phyloP scores from a whole-genome alignment of 495 filamentous ascomycete genomes.

The Melanomma pulvis-pyrius region DNA sequence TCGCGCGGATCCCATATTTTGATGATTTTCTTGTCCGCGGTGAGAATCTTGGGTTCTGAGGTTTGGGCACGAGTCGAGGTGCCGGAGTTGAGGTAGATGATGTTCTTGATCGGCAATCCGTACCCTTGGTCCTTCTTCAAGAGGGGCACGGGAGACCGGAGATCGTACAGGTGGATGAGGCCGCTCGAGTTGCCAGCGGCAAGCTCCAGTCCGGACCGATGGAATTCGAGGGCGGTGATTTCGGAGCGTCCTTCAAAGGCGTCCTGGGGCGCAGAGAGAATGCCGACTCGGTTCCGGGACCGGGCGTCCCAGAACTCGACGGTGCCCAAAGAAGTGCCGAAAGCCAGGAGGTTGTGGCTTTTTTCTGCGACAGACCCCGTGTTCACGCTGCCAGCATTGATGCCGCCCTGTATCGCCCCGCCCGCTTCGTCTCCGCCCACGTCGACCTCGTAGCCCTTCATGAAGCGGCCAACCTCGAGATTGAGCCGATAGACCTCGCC shows the following conservation, averaged over 20 bases:
- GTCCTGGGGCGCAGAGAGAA: conserved; percentile 56
- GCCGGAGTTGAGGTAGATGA: conserved; percentile 81
- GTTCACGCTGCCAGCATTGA: conserved; percentile 83
- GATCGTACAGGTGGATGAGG: conserved; percentile 88
- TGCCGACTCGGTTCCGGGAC: conserved; percentile 76
- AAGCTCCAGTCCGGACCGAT: conserved; percentile 79
- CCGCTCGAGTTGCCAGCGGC: conserved; percentile 88
- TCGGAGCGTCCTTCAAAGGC: conserved; percentile 60
- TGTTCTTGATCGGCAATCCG: conserved; percentile 86
- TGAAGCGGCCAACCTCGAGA: conserved; percentile 85
- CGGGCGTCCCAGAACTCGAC: conserved; percentile 96
- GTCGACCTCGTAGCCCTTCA: conserved; percentile 78
- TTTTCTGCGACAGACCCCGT: conserved; percentile 85
- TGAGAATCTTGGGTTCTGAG: conserved; percentile 82
- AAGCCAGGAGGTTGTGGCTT: conserved; percentile 88
- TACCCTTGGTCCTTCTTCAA: conserved; percentile 95
- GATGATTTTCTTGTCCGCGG: conserved; percentile 91
- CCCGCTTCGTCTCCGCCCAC: conserved; percentile 79
- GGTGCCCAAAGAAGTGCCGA: conserved; percentile 93
- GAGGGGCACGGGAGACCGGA: conserved; percentile 82
- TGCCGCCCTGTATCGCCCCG: conserved; percentile 78
- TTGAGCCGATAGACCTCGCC: conserved; percentile 94
- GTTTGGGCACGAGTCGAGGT: conserved; percentile 61
- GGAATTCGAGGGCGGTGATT: conserved; percentile 86
- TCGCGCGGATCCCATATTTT: conserved; percentile 89